phyloP scores from a whole-genome alignment of 1,139 yeast species.

The Hemisphaericaspora xylofermentans region DNA sequence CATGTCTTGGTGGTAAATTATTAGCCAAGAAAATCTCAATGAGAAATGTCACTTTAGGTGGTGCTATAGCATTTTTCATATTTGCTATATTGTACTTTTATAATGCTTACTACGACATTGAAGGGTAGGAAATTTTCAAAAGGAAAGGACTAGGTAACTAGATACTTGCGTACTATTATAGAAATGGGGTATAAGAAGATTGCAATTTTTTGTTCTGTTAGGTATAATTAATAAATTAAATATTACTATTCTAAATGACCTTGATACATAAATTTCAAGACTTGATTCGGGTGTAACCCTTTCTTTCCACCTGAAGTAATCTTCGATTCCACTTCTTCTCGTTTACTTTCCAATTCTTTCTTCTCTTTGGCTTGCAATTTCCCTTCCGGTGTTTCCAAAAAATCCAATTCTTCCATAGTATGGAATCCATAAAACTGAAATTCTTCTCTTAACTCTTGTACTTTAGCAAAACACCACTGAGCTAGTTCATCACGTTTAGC shows the following conservation, averaged over 20 bases:
- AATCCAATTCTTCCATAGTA: conserved; percentile 48
- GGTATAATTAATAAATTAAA: neutral
- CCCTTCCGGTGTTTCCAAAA: conserved; percentile 42
- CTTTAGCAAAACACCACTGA: conserved; percentile 59
- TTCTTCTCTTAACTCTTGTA: conserved; percentile 52
- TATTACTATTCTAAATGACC: conserved; percentile 24
- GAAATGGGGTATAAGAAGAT: neutral
- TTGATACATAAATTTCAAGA: conserved; percentile 42
- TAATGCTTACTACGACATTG: conserved; percentile 50
- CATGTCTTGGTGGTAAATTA: conserved; percentile 91
- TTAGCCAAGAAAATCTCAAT: conserved; percentile 86
- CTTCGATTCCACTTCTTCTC: conserved; percentile 27
- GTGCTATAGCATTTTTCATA: conserved; percentile 79
- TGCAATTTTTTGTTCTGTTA: neutral
- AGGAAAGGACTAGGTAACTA: neutral
- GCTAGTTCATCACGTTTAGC: conserved; percentile 54
- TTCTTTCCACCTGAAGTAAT: conserved; percentile 34
- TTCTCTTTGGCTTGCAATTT: conserved; percentile 30
- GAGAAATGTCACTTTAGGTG: conserved; percentile 90
- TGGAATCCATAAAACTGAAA: conserved; percentile 64
- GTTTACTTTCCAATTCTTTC: conserved; percentile 27
- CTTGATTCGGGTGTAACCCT: conserved; percentile 38
- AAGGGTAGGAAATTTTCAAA: conserved; percentile 10
- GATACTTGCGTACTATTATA: neutral
- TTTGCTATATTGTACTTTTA: conserved; percentile 80